Evolutionary conservation across 345 rosid species (phyloP), one percentile per base, ranked within the genome.

Genomic region (Arabidopsis suecica): DNA sequence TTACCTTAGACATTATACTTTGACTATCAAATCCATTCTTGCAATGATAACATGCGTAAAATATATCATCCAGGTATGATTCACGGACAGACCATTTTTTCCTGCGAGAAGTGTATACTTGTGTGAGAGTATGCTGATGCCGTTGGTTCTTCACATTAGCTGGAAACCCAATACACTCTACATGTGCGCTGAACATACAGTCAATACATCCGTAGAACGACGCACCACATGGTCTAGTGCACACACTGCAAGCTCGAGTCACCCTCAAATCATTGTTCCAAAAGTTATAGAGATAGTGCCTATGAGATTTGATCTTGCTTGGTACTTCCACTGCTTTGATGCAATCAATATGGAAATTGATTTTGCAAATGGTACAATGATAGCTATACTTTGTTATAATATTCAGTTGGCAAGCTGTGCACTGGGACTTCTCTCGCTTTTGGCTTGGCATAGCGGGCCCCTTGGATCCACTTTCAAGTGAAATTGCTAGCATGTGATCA

Each of bases 121-220:
- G 50, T 45, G 50, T 53, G 41, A 33, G 23, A n/a, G 62, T 38
- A 53, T 67, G 61, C 13, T 38, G 49, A 54, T 51, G 61, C 2
- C 1, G 22, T 67, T 23, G 61, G 50, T 14, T 22, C 61, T 53
- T 67, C 16, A 67, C 49, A 23, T 6, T 1, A 0, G 0, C 2
- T 53, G 72, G 72, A 53, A 23, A 67, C 2, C 61, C 61, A 53
- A 67, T 7, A 67, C 72, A 67, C 7, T 38, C 61, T 25, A 0
- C 25, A 53, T 67, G 61, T 25, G 61, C 23, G 4, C 10, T 23
- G 14, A 53, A 14, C 23, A 4, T 53, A 13, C 71, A 67, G n/a
- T 38, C 5, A 53, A 37, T 25, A 38, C 72, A 53, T 8, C 25
- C 72, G 25, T 67, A 67, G 49, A 8, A 67, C 2, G 61, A 67